Evolutionary conservation across 2,329 filamentous ascomycete genomes (phyloP), one percentile per base, ranked within the genome.

Genomic region (Aureobasidium namibiae): DNA sequence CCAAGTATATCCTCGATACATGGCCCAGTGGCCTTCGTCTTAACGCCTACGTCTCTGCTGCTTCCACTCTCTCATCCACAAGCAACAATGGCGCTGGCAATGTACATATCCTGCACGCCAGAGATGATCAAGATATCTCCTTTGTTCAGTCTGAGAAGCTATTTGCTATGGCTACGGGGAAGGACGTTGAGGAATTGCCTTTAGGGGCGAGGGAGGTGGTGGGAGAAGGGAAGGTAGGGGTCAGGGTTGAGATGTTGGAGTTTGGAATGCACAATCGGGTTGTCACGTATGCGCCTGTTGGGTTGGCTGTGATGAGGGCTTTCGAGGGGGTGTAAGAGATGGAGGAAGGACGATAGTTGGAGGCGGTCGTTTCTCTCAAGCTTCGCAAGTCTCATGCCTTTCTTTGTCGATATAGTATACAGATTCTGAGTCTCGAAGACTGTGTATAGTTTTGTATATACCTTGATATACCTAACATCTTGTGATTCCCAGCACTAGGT

Each of bases 61-160:
- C 59, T 10, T 34, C 44, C 74, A 71, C 41, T 70, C 73, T 62
- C 18, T 33, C 34, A 2, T 18, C 59, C 14, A 56, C 4, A 63
- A 85, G 74, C 62, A 31, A 31, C 77, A 50, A 33, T 13, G 57
- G 61, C 18, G 61, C 16, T 10, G 69, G 68, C 6, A 65, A 85
- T 23, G 74, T 96, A 21, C 85, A 82, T 44, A 75, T 96, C 42
- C 75, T 97, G 2, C 92, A 96, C 67, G 89, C 91, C 16, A 80
- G 81, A 57, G 83, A 96, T 67, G 92, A 97, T 69, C 76, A 77
- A 61, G 90, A 96, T 65, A 96, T 97, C 61, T 85, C 89, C 0
- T 92, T 84, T 75, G 80, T 76, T 1, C 85, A 91, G 67, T 84
- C 85, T 44, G 81, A 86, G 65, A 78, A 76, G 64, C 73, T 89